Base-by-base conservation (phyloP, 345 rosid genomes). In the Lenwebbia sp. region DNA sequence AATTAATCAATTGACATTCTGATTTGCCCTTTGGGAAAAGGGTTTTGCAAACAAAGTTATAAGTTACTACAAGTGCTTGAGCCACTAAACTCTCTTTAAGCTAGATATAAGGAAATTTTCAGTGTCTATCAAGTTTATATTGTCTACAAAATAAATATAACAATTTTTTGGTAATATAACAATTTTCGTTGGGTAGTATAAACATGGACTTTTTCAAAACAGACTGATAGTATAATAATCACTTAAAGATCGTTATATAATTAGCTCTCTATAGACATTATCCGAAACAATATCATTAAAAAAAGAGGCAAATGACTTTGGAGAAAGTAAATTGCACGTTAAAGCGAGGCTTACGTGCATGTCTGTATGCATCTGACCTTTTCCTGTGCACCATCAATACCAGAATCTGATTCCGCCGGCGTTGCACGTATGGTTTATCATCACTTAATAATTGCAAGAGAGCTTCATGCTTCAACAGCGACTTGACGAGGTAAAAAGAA, bases 341-440 rank as follows among this genome's bases (percentile, higher is more conserved):
- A 70, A 40, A 70, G 78, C 13, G 78, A 37, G 14, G 78, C 78
- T 70, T 70, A 70, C 78, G 78, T 70, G 47, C 47, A 19, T 70
- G 78, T 37, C 78, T 70, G 47, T 70, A 19, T 37, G 78, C 78
- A 37, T 70, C 78, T 37, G 78, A 70, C 7, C 78, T 70, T 37
- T 70, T 19, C 44, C 78, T 70, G 78, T 5, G 47, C 78, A 40
- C 78, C 47, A 70, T 70, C 40, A 70, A 70, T 70, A 9, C 40
- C 44, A 19, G 47, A 70, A 70, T 70, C 78, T 70, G 78, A 70
- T 70, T 70, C 78, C 78, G 78, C 78, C 78, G 78, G 78, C 78
- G 78, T 70, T 70, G 78, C 78, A 70, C 78, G 78, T 70, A 33
- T 70, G 78, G 78, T 37, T 70, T 19, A 70, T 70, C 78, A 70